Evolutionary conservation across 768 basidiomycete genomes (phyloP).

Genomic region (Phlegmacium glaucopus): DNA sequence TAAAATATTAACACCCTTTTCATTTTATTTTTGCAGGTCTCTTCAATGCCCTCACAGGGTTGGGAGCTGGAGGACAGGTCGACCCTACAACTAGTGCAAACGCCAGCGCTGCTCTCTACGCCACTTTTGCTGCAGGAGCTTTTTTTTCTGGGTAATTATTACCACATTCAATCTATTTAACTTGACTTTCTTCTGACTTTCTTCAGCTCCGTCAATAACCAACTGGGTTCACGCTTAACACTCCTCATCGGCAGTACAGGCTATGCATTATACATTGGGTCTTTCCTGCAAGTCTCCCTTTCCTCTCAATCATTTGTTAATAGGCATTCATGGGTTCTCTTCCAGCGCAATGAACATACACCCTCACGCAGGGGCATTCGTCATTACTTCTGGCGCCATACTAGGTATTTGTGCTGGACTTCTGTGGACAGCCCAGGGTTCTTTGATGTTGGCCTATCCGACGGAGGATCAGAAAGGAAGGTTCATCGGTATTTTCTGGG

Average conservation of each 20-base stretch:
- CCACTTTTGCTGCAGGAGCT: slow-evolving; percentile 42
- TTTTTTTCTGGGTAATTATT: slow-evolving; percentile 56
- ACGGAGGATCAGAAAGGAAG: slow-evolving; percentile 75
- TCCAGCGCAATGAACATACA: slow-evolving; percentile 69
- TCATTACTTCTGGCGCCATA: slow-evolving; percentile 67
- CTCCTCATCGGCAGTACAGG: slow-evolving; percentile 72
- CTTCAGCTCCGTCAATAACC: slow-evolving; percentile 72
- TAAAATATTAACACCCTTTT: neutral
- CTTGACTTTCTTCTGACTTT: neutral
- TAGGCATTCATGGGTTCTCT: neutral
- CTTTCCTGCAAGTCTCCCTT: slow-evolving; percentile 55
- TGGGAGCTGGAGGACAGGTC: slow-evolving; percentile 78
- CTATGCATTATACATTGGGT: slow-evolving; percentile 73
- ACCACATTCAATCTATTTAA: slow-evolving; percentile 7
- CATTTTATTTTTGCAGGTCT: slow-evolving; percentile 41
- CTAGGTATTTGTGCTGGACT: slow-evolving; percentile 71
- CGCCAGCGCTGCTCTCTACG: slow-evolving; percentile 65
- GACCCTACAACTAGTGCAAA: slow-evolving; percentile 66
- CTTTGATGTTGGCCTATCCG: slow-evolving; percentile 80
- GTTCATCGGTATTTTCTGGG: slow-evolving; percentile 81
- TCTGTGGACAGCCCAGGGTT: slow-evolving; percentile 85
- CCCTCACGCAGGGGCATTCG: slow-evolving; percentile 54
- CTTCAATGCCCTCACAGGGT: slow-evolving; percentile 76
- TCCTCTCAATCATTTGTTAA: neutral
- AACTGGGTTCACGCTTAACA: slow-evolving; percentile 71